Conservation (phyloP, 352 stramenopile genomes). For the Globisporangium nagaii region DNA sequence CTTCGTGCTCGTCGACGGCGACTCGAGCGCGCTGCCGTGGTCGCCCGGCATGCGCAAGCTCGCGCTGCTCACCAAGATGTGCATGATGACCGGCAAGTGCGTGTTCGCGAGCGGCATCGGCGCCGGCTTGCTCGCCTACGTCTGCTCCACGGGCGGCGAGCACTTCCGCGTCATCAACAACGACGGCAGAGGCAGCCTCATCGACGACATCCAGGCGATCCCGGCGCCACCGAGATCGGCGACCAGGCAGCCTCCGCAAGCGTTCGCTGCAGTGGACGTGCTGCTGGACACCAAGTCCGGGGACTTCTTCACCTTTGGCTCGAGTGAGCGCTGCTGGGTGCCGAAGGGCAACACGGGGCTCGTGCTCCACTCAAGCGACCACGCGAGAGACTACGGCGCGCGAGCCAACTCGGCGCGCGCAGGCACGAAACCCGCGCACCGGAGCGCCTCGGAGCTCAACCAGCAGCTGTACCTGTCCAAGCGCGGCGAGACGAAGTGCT, state of each 20-base stretch:
- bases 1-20: constrained; percentile 75
- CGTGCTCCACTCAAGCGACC: constrained; percentile 60
- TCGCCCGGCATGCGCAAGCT: constrained; percentile 56
- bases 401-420: constrained; percentile 58
- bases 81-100: constrained; percentile 86
- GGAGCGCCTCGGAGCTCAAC: constrained; percentile 14
- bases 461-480: constrained; percentile 41
- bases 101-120: constrained; percentile 61
- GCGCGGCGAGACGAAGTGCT: constrained; percentile 61
- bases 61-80: constrained; percentile 69
- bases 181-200: constrained; percentile 36
- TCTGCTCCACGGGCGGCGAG: constrained; percentile 70
- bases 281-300: constrained; percentile 66
- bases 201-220: constrained; percentile 35
- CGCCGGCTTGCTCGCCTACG: constrained; percentile 50
- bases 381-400: constrained; percentile 44
- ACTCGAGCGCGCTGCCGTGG: constrained; percentile 61
- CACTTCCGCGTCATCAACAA: constrained; percentile 59
- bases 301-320: constrained; percentile 59
- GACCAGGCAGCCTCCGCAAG: constrained; percentile 3
- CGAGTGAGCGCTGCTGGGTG: constrained; percentile 31
- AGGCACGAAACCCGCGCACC: constrained; percentile 35
- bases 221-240: constrained; percentile 17
- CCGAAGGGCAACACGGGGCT: constrained; percentile 77
- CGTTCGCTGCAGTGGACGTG: constrained; percentile 21